phyloP scores from a whole-genome alignment of 352 stramenopile genomes.

The Phytophthora niederhauseri region DNA sequence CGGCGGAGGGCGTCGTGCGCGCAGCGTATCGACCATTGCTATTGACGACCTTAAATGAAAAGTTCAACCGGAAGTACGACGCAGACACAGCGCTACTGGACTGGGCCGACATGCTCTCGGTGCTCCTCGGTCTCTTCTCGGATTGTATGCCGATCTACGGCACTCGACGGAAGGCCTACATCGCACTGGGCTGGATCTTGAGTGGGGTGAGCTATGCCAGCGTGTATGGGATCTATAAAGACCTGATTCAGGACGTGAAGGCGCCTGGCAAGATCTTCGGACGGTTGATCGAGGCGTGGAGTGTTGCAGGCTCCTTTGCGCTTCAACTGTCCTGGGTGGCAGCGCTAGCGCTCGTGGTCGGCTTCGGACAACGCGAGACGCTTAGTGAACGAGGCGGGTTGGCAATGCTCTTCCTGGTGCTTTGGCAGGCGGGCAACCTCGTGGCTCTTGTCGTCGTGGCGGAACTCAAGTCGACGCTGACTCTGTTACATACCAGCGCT shows the following conservation, averaged over 20 bases:
- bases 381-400: slow-evolving; percentile 53
- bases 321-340: slow-evolving; percentile 51
- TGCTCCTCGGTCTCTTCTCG: slow-evolving; percentile 87
- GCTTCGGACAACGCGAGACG: slow-evolving; percentile 58
- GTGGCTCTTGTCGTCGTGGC: slow-evolving; percentile 35
- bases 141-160: slow-evolving; percentile 84
- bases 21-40: slow-evolving; percentile 53
- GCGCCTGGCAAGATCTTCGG: slow-evolving; percentile 17
- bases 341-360: slow-evolving; percentile 51
- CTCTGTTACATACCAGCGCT: slow-evolving; percentile 15
- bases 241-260: slow-evolving; percentile 9
- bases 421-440: slow-evolving; percentile 46
- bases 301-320: slow-evolving; percentile 36
- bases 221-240: slow-evolving; percentile 18
- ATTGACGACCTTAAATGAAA: slow-evolving; percentile 42
- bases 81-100: slow-evolving; percentile 50
- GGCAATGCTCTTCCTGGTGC: slow-evolving; percentile 45
- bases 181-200: slow-evolving; percentile 73
- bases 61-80: slow-evolving; percentile 43
- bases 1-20: slow-evolving; percentile 37
- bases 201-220: slow-evolving; percentile 26
- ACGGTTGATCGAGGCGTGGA: slow-evolving; percentile 40
- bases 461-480: slow-evolving; percentile 30
- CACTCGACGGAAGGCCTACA: slow-evolving; percentile 88
- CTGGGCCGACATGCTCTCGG: slow-evolving; percentile 73